Percentiles rank a stretch among this genome's conserved stretches.
Evolutionary conservation across 306 rosid species (phyloP).

Genomic region (Corylus heterophylla): DNA sequence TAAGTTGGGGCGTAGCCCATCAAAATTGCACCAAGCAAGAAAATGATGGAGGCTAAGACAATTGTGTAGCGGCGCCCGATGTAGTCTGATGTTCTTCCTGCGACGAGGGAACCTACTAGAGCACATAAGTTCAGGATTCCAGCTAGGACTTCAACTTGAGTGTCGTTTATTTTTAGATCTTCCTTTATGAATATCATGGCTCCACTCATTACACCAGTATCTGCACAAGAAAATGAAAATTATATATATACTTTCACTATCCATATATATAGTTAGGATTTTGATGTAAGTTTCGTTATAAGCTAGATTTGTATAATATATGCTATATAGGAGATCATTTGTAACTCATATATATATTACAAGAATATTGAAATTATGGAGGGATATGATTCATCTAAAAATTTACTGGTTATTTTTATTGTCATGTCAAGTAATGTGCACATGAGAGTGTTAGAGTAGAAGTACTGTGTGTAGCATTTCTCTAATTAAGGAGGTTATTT

Average conservation of each 20-base stretch:
- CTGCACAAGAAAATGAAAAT: slow-evolving; percentile 31
- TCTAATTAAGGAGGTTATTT: too few relatives aligned
- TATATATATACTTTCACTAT: not conserved
- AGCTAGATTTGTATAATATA: too few relatives aligned
- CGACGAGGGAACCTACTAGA: slow-evolving; percentile 54
- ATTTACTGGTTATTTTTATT: too few relatives aligned
- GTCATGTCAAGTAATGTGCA: too few relatives aligned
- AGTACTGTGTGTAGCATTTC: too few relatives aligned
- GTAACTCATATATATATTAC: too few relatives aligned
- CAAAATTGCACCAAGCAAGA: slow-evolving; percentile 61
- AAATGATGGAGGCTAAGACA: slow-evolving; percentile 46
- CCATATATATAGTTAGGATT: not conserved
- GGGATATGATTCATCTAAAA: too few relatives aligned
- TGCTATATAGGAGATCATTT: too few relatives aligned
- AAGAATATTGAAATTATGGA: too few relatives aligned
- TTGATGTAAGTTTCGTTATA: too few relatives aligned
- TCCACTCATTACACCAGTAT: slow-evolving; percentile 94
- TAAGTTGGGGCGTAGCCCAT: slow-evolving; percentile 89
- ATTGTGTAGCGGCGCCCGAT: slow-evolving; percentile 90
- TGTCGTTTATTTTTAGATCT: slow-evolving; percentile 64
- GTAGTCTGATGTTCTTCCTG: slow-evolving; percentile 72
- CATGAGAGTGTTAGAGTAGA: too few relatives aligned
- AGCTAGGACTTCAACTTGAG: slow-evolving; percentile 66
- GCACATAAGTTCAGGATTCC: slow-evolving; percentile 81
- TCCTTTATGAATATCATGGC: slow-evolving; percentile 79